Evolutionary conservation across 257 asterid species (phyloP).

Genomic region (Scutellaria galericulata): DNA sequence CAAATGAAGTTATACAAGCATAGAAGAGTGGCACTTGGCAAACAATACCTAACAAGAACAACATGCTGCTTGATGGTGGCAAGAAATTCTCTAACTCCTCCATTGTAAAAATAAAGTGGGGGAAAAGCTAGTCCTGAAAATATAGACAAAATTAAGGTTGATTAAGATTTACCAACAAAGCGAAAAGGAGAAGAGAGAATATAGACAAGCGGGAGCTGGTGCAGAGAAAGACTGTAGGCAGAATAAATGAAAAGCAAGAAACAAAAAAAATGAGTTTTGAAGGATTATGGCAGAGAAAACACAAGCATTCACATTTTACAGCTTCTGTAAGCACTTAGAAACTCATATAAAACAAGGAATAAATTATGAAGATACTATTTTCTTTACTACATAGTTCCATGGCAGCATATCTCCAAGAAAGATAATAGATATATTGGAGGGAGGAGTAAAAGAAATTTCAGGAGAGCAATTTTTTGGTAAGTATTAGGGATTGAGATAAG

Average conservation of each 20-base stretch:
- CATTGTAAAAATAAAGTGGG: conserved; percentile 94
- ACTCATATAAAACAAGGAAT: conserved; percentile 6
- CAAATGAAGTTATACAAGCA: conserved; percentile 21
- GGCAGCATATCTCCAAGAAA: background rate
- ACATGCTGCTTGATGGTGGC: conserved; percentile 83
- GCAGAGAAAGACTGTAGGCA: background rate
- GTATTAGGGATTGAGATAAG: background rate
- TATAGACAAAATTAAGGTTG: conserved; percentile 27
- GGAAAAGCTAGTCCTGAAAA: conserved; percentile 89
- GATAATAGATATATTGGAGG: background rate
- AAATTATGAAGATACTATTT: background rate
- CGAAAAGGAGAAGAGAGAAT: background rate
- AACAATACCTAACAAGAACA: conserved; percentile 75
- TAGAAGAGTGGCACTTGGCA: conserved; percentile 35
- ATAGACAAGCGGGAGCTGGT: background rate
- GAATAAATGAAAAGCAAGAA: background rate
- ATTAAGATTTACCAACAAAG: background rate
- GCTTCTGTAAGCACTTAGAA: background rate
- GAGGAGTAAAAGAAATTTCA: background rate
- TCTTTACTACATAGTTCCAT: background rate
- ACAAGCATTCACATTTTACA: background rate
- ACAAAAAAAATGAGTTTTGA: background rate
- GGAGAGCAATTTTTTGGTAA: background rate
- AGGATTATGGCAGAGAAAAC: background rate
- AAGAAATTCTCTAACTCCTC: conserved; percentile 94